Evolutionary conservation across 352 stramenopile genomes (phyloP).

Genomic region (Phytophthora fragariae): DNA sequence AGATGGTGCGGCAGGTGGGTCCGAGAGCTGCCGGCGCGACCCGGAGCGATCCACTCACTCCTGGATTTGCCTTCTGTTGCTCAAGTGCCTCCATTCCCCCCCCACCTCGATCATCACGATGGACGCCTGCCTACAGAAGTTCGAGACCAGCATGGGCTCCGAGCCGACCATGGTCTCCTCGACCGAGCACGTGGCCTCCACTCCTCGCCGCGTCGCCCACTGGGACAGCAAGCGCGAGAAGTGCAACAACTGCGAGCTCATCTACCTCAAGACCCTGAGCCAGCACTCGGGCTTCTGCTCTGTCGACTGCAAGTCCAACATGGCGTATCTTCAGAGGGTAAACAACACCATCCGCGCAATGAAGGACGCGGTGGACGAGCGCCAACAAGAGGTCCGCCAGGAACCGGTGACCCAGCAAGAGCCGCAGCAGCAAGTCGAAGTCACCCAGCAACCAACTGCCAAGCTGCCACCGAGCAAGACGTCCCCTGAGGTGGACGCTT

Average conservation of each 20-base stretch:
- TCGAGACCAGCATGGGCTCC: slow-evolving; percentile 36
- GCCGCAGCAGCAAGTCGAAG: slow-evolving; percentile 19
- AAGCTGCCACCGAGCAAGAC: slow-evolving; percentile 24
- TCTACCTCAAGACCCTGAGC: slow-evolving; percentile 88
- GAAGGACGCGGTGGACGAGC: slow-evolving; percentile 66
- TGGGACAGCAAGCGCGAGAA: slow-evolving; percentile 90
- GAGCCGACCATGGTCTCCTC: slow-evolving; percentile 14
- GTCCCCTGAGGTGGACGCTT: slow-evolving; percentile 14
- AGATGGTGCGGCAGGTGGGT: slow-evolving; percentile 28
- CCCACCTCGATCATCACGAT: slow-evolving; percentile 40
- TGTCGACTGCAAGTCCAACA: slow-evolving; percentile 91
- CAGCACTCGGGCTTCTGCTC: slow-evolving; percentile 81
- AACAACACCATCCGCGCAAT: slow-evolving; percentile 84
- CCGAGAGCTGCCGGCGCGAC: slow-evolving; percentile 5
- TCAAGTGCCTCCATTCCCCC: slow-evolving; percentile 26
- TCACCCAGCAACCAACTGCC: slow-evolving; percentile 19
- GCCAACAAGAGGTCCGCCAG: slow-evolving; percentile 32
- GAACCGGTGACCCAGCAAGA: slow-evolving; percentile 34
- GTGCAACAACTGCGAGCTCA: slow-evolving; percentile 85
- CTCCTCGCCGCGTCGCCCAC: slow-evolving; percentile 56
- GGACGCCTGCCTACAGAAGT: slow-evolving; percentile 55
- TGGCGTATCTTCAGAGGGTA: slow-evolving; percentile 80
- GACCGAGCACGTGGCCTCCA: slow-evolving; percentile 11
- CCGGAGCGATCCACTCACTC: slow-evolving; percentile 26
- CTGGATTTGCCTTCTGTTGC: slow-evolving; percentile 42